These are phyloP conservation scores for Arabidopsis thaliana DNA, from an alignment of 345 rosid species.

Conservation along the genomic window TAIR10.1 NC_003076.8:13415501-13416000, in stretches of 20 bases:
- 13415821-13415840: conserved; percentile 78
- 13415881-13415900: conserved; percentile 88
- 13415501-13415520: conserved; percentile 93
- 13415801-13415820: conserved; percentile 92
- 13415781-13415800: conserved; percentile 81
- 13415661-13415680: conserved; percentile 72
- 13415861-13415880: conserved; percentile 85
- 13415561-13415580: conserved; percentile 75
- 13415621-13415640: conserved; percentile 57
- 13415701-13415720: conserved; percentile 75
- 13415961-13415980: conserved; percentile 83
- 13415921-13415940: conserved; percentile 89
- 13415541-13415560: conserved; percentile 41
- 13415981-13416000: conserved; percentile 80
- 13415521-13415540: conserved; percentile 76
- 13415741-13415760: conserved; percentile 73
- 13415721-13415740: conserved; percentile 75
- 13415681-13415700: conserved; percentile 67
- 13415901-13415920: conserved; percentile 86
- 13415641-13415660: conserved; percentile 67
- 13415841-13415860: conserved; percentile 92
- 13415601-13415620: conserved; percentile 69
- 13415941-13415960: conserved; percentile 95
- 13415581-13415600: conserved; percentile 92
- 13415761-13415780: conserved; percentile 98